Base-by-base conservation (phyloP, 192 early-diverging fungal genomes). In the Podila horticola region DNA sequence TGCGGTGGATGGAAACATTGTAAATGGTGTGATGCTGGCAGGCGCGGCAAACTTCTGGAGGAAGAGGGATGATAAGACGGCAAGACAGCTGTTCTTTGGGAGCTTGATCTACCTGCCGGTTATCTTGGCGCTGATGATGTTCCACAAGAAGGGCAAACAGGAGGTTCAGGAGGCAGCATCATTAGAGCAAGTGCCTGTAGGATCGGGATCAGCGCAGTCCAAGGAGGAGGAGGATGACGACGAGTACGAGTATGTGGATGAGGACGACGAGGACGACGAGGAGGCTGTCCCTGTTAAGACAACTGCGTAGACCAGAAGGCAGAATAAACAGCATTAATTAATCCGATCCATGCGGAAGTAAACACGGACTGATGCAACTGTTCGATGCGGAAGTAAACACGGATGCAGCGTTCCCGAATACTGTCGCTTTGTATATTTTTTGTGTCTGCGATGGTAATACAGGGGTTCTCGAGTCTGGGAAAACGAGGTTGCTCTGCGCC, bases 41-140 rank as follows among this genome's bases (percentile, higher is more conserved):
- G 88, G 89, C 31, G 94, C 98, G 8, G 89, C 79, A 33, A 72
- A 74, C 69, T 99, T 99, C 83, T 97, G 94, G 95, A 74, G 86
- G 26, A 81, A 91, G 19, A 86, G 92, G 5, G 91, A 90, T 73
- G 93, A 96, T 58, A 94, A 93, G 82, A 91, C 87, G 15, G 96
- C 95, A n/a, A 83, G 97, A 19, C 88, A 92, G 48, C 82, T 97
- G 62, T 98, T 99, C 79, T 99, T 99, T 85, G 91, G 89, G 38
- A 96, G 94, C 79, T 74, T 99, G 64, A 88, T 95, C 20, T 95
- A 99, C 74, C 76, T 99, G 72, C 97, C 97, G 0, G 77, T 97
- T 4, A 71, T 97, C 34, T 72, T 99, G 45, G 94, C 88, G 3
- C 85, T 98, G 55, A 90, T 99, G 87, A 94, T 99, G 90, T 65